These are phyloP conservation scores for Crinitomyces ghanaensis DNA, from an alignment of 805 yeast genomes.

Conservation along the genomic window DNA sequence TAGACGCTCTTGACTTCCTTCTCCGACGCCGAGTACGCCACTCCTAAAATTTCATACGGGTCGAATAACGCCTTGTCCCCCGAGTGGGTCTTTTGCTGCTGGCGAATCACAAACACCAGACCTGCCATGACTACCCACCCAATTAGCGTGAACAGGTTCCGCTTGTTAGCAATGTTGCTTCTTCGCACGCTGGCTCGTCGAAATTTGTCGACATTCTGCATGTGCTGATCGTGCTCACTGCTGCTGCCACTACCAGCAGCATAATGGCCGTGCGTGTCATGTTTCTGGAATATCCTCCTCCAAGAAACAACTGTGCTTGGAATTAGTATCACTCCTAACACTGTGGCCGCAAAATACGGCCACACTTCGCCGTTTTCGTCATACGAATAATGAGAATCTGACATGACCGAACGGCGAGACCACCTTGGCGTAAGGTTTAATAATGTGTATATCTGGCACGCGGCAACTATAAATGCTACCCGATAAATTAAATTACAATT, in stretches of 20 bases:
- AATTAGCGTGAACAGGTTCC: conserved; percentile 27
- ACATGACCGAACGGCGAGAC: too few species aligned
- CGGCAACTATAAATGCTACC: neutral
- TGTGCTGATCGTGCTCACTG: too few species aligned
- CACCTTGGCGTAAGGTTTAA: neutral
- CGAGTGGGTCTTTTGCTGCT: conserved; percentile 23
- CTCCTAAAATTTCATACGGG: conserved; percentile 79
- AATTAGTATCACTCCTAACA: conserved; percentile 51
- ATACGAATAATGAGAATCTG: conserved; percentile 54
- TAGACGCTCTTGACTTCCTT: conserved; percentile 71
- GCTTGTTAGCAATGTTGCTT: conserved; percentile 22
- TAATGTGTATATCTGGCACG: neutral
- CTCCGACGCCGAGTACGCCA: conserved; percentile 57
- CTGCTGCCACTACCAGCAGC: conserved; percentile 3
- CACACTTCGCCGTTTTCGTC: conserved; percentile 87
- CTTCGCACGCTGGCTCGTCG: conserved; percentile 16
- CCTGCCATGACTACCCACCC: conserved; percentile 55
- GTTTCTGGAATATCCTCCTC: too few species aligned
- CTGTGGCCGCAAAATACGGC: conserved; percentile 80
- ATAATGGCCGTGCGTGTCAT: too few species aligned
- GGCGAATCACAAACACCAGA: conserved; percentile 28
- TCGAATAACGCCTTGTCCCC: conserved; percentile 45
- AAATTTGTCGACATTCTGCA: conserved; percentile 18
- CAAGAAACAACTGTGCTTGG: conserved; percentile 51
- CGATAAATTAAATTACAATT: too few species aligned